These are phyloP conservation scores for Penicillium sp. DNA, from an alignment of 2,329 filamentous ascomycete species.

Conservation along the genomic window DNA sequence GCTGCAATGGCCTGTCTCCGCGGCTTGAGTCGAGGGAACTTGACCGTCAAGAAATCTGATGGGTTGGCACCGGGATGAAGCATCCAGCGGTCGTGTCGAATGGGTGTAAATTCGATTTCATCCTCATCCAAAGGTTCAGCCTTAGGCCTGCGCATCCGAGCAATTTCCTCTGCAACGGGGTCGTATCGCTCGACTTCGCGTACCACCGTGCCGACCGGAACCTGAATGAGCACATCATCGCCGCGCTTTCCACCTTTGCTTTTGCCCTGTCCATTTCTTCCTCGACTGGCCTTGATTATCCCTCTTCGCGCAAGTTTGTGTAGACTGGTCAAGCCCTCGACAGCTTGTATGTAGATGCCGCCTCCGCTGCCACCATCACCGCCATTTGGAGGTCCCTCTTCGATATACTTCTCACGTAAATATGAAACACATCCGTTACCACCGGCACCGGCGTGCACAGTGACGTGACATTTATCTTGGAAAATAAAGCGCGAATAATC, in stretches of 20 bases:
- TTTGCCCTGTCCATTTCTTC: slow-evolving; percentile 53
- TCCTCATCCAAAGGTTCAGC: slow-evolving; percentile 14
- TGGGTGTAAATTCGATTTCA: slow-evolving; percentile 44
- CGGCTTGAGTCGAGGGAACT: slow-evolving; percentile 61
- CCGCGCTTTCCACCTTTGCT: slow-evolving; percentile 70
- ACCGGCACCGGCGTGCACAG: slow-evolving; percentile 75
- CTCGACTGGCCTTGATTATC: slow-evolving; percentile 55
- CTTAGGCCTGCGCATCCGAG: slow-evolving; percentile 17
- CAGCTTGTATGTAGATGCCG: slow-evolving; percentile 90
- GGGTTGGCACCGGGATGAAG: slow-evolving; percentile 79
- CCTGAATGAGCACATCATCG: slow-evolving; percentile 83
- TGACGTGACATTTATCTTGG: slow-evolving; percentile 80
- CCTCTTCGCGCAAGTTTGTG: slow-evolving; percentile 85
- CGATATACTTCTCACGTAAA: slow-evolving; percentile 84
- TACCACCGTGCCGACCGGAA: slow-evolving; percentile 90
- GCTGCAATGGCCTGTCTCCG: slow-evolving; percentile 62
- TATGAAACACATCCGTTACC: slow-evolving; percentile 96
- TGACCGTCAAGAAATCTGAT: slow-evolving; percentile 66
- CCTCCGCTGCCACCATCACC: slow-evolving; percentile 92
- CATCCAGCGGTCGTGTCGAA: slow-evolving; percentile 74
- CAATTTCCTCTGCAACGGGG: slow-evolving; percentile 70
- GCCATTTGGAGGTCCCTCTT: slow-evolving; percentile 88
- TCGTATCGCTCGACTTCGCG: slow-evolving; percentile 79
- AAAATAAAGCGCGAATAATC: slow-evolving; percentile 85
- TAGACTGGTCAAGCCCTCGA: slow-evolving; percentile 86